Percentiles rank a stretch among this genome's conserved stretches.
Evolutionary conservation across 2,329 filamentous ascomycete species (phyloP).

Genomic region (Fusarium sp.): DNA sequence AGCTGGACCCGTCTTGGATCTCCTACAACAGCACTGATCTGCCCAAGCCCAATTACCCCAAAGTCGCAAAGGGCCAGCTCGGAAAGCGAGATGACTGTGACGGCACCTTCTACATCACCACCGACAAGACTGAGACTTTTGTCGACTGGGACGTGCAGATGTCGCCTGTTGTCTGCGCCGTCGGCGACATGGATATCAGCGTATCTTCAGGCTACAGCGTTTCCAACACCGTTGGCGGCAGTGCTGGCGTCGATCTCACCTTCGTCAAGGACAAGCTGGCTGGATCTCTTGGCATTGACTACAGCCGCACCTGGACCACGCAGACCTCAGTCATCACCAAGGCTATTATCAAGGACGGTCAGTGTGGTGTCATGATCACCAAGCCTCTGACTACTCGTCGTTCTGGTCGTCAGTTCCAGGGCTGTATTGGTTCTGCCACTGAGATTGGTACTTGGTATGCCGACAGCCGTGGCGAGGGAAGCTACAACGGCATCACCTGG

Average conservation of each 20-base stretch:
- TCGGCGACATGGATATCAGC: background rate
- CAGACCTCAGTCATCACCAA: background rate
- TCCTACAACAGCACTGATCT: background rate
- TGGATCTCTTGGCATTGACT: background rate
- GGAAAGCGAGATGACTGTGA: background rate
- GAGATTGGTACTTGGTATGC: background rate
- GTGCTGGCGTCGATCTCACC: background rate
- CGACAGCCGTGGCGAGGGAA: background rate
- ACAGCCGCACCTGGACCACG: background rate
- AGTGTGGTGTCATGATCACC: background rate
- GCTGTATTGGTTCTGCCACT: background rate
- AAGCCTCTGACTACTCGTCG: background rate
- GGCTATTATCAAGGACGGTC: background rate
- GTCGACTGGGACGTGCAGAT: background rate
- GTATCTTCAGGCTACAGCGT: background rate
- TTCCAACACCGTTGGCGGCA: background rate
- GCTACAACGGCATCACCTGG: background rate
- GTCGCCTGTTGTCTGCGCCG: background rate
- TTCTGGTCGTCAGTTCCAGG: background rate
- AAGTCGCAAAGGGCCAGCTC: background rate
- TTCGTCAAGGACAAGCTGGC: background rate
- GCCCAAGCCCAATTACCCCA: background rate
- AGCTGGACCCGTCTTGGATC: background rate
- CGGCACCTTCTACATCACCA: background rate
- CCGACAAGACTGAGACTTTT: background rate